phyloP scores from a whole-genome alignment of 768 basidiomycete species.

The Rhodotorula paludigena region DNA sequence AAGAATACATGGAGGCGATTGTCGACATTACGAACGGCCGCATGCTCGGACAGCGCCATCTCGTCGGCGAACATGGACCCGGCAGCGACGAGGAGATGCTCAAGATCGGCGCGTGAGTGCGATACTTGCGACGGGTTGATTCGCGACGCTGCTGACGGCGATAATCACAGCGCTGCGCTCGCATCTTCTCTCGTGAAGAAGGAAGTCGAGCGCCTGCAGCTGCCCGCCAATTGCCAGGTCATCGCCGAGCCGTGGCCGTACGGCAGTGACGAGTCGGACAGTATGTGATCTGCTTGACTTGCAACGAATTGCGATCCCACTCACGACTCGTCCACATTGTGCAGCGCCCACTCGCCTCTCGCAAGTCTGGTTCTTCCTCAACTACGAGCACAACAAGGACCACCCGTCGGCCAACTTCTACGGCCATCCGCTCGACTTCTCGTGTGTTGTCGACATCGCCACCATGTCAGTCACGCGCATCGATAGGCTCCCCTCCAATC shows the following conservation, averaged over 20 bases:
- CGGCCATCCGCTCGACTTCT: constrained; percentile 15
- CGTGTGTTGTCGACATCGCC: constrained; percentile 1
- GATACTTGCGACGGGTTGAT: no score
- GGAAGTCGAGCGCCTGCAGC: constrained; percentile 22
- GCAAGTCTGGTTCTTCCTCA: constrained; percentile 22
- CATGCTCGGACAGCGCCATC: background rate
- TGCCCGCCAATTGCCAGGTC: constrained; percentile 16
- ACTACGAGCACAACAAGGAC: constrained; percentile 3
- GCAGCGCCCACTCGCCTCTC: background rate
- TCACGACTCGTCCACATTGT: background rate
- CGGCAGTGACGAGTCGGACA: constrained; percentile 8
- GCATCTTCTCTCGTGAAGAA: background rate
- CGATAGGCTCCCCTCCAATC: constrained; percentile 8
- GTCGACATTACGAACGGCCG: background rate
- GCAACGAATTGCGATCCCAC: background rate
- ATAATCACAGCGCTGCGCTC: background rate
- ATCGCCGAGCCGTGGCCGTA: constrained; percentile 29
- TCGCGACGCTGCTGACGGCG: no score
- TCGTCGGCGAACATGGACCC: constrained; percentile 13
- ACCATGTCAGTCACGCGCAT: background rate
- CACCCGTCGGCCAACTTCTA: constrained; percentile 23
- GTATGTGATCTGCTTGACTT: background rate
- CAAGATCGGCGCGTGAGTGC: constrained; percentile 1
- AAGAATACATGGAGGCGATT: constrained; percentile 1
- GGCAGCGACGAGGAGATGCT: constrained; percentile 15